phyloP scores from a whole-genome alignment of 2,329 filamentous ascomycete species.

The Epichloe sylvatica region DNA sequence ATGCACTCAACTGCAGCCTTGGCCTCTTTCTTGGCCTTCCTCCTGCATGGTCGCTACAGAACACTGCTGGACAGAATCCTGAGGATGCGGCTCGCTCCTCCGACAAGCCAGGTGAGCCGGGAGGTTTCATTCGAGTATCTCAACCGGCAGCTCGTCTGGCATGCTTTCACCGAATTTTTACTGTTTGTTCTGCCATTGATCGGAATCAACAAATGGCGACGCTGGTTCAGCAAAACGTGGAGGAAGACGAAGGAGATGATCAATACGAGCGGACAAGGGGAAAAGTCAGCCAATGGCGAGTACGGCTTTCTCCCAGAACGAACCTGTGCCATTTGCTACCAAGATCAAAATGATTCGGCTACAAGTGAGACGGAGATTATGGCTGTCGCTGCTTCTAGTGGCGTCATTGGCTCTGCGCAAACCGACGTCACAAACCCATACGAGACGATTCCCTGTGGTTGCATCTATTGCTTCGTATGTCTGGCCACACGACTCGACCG shows the following conservation, averaged over 20 bases:
- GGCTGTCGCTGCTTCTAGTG: constrained; percentile 53
- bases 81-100: constrained; percentile 70
- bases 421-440: constrained; percentile 97
- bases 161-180: constrained; percentile 98
- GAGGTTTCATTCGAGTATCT: constrained; percentile 97
- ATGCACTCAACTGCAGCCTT: constrained; percentile 72
- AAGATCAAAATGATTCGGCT: constrained; percentile 67
- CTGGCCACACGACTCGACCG: constrained; percentile 78
- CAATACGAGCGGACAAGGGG: constrained; percentile 30
- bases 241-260: constrained; percentile 59
- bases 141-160: constrained; percentile 95
- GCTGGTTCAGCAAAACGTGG: constrained; percentile 82
- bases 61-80: constrained; percentile 79
- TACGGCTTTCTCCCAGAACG: constrained; percentile 77
- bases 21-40: constrained; percentile 75
- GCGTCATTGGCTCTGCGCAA: constrained; percentile 73
- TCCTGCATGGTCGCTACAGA: constrained; percentile 80
- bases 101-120: constrained; percentile 69
- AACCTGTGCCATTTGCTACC: constrained; percentile 94
- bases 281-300: constrained; percentile 51
- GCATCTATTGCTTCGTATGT: constrained; percentile 93
- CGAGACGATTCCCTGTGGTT: constrained; percentile 75
- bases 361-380: constrained; percentile 64
- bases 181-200: constrained; percentile 94
- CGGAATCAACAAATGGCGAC: constrained; percentile 81